phyloP scores from a whole-genome alignment of 306 rosid genomes.

The Glycine latifolia region DNA sequence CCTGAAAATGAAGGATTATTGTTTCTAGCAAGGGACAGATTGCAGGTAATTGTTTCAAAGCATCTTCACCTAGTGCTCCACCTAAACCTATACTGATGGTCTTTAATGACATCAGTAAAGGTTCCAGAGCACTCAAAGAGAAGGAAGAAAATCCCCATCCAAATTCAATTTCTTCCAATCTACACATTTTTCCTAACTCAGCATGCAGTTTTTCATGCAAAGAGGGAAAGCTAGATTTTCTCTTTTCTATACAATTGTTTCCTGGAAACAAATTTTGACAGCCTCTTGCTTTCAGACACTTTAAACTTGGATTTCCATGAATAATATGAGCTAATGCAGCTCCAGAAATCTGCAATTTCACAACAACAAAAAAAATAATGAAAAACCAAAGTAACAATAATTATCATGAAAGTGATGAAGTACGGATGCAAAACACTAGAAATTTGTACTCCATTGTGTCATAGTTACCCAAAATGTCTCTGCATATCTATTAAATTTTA shows the following conservation, averaged over 20 bases:
- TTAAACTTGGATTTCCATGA: conserved; percentile 59
- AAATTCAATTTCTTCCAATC: conserved; percentile 70
- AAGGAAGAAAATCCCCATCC: conserved; percentile 85
- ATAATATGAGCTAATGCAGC: conserved; percentile 66
- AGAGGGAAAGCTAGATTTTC: conserved; percentile 49
- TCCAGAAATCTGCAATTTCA: conserved; percentile 67
- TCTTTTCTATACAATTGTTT: conserved; percentile 42
- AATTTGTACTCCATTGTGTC: conserved; percentile 25
- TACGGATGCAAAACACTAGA: conserved; percentile 5
- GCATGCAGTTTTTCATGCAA: conserved; percentile 51
- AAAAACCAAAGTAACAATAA: conserved; percentile 34
- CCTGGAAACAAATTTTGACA: conserved; percentile 66
- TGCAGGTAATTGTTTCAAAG: conserved; percentile 58
- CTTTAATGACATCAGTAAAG: conserved; percentile 65
- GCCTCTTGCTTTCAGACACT: conserved; percentile 67
- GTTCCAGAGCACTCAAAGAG: conserved; percentile 70
- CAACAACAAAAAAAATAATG: conserved; percentile 8
- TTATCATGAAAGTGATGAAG: conserved; percentile 30
- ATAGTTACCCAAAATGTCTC: conserved; percentile 30
- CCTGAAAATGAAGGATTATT: conserved; percentile 77
- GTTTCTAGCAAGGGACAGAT: conserved; percentile 71
- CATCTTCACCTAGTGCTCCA: conserved; percentile 71
- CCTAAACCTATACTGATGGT: conserved; percentile 73
- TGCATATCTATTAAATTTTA: conserved; percentile 29
- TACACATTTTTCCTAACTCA: conserved; percentile 60